A percentile compares a stretch with the other conserved stretches of the same genome.
Conservation (phyloP, 495 filamentous ascomycete species). For the Penicillium steckii region DNA sequence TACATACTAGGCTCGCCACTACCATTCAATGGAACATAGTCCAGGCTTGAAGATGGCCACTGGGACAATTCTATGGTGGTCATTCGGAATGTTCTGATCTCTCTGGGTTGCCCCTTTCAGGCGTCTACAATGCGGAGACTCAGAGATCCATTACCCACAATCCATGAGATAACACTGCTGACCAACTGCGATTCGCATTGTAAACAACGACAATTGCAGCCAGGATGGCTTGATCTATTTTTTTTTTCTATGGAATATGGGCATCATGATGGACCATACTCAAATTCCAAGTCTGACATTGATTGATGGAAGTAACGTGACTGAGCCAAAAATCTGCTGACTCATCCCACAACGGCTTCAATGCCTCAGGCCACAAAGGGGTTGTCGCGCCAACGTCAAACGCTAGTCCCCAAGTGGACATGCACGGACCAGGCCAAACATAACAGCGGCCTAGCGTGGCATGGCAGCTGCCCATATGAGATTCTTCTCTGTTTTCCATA, state of each 20-base stretch:
- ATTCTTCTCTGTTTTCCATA: conserved; percentile 30
- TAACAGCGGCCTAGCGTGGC: conserved; percentile 46
- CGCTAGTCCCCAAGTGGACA: conserved; percentile 32
- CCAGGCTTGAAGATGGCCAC: not conserved
- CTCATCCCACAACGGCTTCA: conserved; percentile 6
- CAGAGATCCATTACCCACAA: no score
- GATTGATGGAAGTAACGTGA: not conserved
- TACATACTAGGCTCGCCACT: not conserved
- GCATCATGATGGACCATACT: no score
- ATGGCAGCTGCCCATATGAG: conserved; percentile 40
- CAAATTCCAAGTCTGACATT: no score
- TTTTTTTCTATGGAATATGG: no score
- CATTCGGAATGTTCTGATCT: conserved; percentile 8
- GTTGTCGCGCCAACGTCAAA: conserved; percentile 44
- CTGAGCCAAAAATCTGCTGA: conserved; percentile 9
- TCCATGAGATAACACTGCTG: no score
- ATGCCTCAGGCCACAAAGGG: conserved; percentile 14
- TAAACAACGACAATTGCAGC: no score
- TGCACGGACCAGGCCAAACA: conserved; percentile 34
- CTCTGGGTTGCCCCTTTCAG: conserved; percentile 13
- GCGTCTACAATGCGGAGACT: conserved; percentile 2
- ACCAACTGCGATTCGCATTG: no score
- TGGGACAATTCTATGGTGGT: not conserved
- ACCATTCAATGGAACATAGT: conserved; percentile 6
- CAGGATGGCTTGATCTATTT: no score